Evolutionary conservation across 2,329 filamentous ascomycete species (phyloP), one percentile per base, ranked within the genome.

Genomic region (Geosmithia flava): DNA sequence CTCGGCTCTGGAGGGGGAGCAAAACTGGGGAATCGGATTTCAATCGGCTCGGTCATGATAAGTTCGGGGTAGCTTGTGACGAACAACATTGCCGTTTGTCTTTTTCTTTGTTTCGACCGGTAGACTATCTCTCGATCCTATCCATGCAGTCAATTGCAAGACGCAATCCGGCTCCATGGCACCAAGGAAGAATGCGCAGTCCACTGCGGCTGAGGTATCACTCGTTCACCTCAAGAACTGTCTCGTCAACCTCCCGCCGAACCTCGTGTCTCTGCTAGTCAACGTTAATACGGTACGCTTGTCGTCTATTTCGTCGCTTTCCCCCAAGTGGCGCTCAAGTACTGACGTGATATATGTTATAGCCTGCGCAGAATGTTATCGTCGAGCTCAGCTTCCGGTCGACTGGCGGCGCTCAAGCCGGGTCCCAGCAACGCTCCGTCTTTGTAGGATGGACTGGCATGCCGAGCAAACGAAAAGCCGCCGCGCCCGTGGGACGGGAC

Each of bases 381-480:
- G 84, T 98, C 63, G 93, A 98, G 68, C 76, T 98, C 53, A 85
- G 76, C 62, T 95, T 85, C 67, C 59, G 75, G 52, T 67, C 75
- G 20, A 63, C 76, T 41, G 61, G 58, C 33, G 33, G 33, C 44
- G 48, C 72, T 48, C 69, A 72, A 54, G 59, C 69, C 23, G 69
- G 71, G 47, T 61, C 69, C 7, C 66, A 69, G 47, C 78, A 80
- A 56, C 78, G 76, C 58, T 94, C 87, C 45, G 74, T 94, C 57
- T 98, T 85, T 62, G 74, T 95, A 51, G 93, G 93, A 63, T 98
- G 93, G 93, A 96, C 93, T 11, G 93, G 93, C 56, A 94, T 98
- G 87, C 85, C 89, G 54, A 96, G 90, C 71, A 94, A 90, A 74
- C 81, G 87, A 59, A 85, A 81, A 62, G 70, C 85, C 55, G 79